A percentile compares a stretch with the other conserved stretches of the same genome.
Evolutionary conservation across 2,329 filamentous ascomycete species (phyloP).

Genomic region (Helicocarpus griseus): DNA sequence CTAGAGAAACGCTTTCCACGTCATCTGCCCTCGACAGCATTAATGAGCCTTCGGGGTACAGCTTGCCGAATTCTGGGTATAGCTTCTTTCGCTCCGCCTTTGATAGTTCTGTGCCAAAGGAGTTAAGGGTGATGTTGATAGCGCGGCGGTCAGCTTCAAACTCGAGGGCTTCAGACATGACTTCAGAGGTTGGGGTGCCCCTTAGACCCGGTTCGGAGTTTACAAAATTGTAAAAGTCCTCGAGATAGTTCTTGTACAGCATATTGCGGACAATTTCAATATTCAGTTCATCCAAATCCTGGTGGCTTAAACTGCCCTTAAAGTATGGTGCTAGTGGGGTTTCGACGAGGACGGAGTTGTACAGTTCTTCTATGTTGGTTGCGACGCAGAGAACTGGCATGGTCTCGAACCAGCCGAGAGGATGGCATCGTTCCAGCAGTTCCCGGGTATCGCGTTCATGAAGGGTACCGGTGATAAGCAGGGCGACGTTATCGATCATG

Average conservation of each 20-base stretch:
- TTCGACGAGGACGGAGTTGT: slow-evolving; percentile 96
- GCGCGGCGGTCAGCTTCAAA: slow-evolving; percentile 94
- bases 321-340: slow-evolving; percentile 94
- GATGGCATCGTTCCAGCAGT: slow-evolving; percentile 89
- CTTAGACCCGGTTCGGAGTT: slow-evolving; percentile 78
- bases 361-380: slow-evolving; percentile 96
- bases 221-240: slow-evolving; percentile 94
- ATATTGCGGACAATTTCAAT: slow-evolving; percentile 99
- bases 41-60: slow-evolving; percentile 87
- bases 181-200: slow-evolving; percentile 79
- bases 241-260: slow-evolving; percentile 97
- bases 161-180: slow-evolving; percentile 92
- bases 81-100: slow-evolving; percentile 94
- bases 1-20: slow-evolving; percentile 82
- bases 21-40: slow-evolving; percentile 95
- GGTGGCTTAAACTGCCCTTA: slow-evolving; percentile 90
- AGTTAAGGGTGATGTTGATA: slow-evolving; percentile 99
- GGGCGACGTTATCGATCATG: slow-evolving; percentile 99
- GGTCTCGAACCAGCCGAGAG: slow-evolving; percentile 96
- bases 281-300: slow-evolving; percentile 96
- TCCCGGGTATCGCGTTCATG: slow-evolving; percentile 96
- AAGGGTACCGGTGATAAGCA: slow-evolving; percentile 93
- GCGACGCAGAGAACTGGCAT: slow-evolving; percentile 97
- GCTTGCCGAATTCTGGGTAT: slow-evolving; percentile 80
- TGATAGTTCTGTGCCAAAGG: slow-evolving; percentile 88